Conservation (phyloP, 768 basidiomycete genomes). For the Imleria badia region DNA sequence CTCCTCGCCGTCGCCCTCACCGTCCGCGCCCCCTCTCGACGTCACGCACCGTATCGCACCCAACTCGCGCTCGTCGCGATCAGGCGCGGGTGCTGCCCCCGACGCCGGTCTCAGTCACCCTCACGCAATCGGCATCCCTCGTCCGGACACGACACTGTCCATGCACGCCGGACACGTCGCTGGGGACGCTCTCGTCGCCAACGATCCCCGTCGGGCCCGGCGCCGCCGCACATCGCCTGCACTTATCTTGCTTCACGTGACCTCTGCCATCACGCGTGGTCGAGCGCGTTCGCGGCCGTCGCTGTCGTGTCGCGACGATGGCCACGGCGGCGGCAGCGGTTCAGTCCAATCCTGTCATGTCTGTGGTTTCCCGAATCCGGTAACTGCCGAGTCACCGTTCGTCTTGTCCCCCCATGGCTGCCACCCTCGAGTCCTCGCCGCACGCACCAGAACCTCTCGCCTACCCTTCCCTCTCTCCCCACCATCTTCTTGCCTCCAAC, state of each 20-base stretch:
- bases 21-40: background rate
- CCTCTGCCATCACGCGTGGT: slow-evolving; percentile 11
- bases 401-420: slow-evolving; percentile 11
- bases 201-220: slow-evolving; percentile 11
- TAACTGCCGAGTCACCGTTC: slow-evolving; percentile 16
- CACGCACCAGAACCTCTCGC: slow-evolving; percentile 61
- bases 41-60: background rate
- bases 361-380: slow-evolving; percentile 12
- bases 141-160: background rate
- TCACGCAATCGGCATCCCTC: slow-evolving; percentile 1
- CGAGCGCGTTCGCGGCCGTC: slow-evolving; percentile 3
- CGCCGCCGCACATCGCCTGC: slow-evolving; percentile 12
- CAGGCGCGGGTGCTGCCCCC: slow-evolving; percentile 5
- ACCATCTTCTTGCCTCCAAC: slow-evolving; percentile 61
- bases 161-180: slow-evolving; percentile 5
- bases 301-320: slow-evolving; percentile 4
- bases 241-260: slow-evolving; percentile 30
- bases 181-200: background rate
- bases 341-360: background rate
- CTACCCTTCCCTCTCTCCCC: slow-evolving; percentile 67
- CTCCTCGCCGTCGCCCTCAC: background rate
- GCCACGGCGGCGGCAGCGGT: background rate
- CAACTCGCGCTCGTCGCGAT: slow-evolving; percentile 17
- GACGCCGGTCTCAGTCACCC: background rate
- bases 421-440: slow-evolving; percentile 69